These are phyloP conservation scores for Paspalum notatum DNA, from an alignment of 176 grass and related monocot species.

Conservation along the genomic window DNA sequence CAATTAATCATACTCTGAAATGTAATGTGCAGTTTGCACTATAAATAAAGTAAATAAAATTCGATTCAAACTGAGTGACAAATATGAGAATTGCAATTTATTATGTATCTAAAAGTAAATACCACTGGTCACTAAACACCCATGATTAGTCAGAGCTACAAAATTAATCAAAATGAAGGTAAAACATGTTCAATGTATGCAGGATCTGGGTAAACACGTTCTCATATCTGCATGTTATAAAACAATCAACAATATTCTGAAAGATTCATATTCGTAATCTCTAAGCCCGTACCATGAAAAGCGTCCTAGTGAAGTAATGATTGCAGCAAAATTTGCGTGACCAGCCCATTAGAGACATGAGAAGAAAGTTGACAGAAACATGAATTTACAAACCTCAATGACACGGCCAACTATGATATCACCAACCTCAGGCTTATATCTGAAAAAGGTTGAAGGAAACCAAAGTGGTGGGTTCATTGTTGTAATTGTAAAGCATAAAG, in stretches of 20 bases:
- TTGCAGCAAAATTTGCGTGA: background rate
- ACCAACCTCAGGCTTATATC: slow-evolving; percentile 97
- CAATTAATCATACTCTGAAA: background rate
- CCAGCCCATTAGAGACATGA: slow-evolving; percentile 9
- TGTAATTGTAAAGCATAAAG: background rate
- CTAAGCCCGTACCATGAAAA: background rate
- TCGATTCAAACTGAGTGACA: background rate
- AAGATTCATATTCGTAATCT: background rate
- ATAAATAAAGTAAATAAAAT: background rate
- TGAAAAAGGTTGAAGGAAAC: slow-evolving; percentile 29
- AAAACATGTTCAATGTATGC: background rate
- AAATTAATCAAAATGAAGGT: background rate
- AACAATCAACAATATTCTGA: background rate
- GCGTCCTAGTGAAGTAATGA: background rate
- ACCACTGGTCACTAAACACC: background rate
- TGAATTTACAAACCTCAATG: slow-evolving; percentile 63
- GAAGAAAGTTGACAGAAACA: slow-evolving; percentile 12
- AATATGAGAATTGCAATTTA: background rate
- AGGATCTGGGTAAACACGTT: background rate
- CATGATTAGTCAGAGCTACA: background rate
- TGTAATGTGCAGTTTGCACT: background rate
- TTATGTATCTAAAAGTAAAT: background rate
- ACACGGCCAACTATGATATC: slow-evolving; percentile 99
- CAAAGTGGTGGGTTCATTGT: slow-evolving; percentile 27
- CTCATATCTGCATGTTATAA: slow-evolving; percentile 5